Conservation (phyloP, 2,329 filamentous ascomycete species). For the Metarhizium anisopliae region DNA sequence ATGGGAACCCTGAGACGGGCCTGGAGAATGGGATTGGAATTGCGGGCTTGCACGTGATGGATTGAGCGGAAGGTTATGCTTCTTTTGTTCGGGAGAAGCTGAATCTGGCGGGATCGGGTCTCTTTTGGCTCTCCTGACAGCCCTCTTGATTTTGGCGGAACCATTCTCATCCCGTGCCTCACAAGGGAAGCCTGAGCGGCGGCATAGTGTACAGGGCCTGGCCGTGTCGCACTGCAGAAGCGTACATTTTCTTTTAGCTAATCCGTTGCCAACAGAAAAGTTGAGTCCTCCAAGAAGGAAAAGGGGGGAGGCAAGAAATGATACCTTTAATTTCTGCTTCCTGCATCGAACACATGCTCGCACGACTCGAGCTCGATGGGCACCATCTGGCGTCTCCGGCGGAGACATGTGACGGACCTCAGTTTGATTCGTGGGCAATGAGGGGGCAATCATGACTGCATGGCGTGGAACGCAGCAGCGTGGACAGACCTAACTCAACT, state of each 20-base stretch:
- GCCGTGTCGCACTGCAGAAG: constrained; percentile 1
- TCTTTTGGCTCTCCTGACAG: background rate
- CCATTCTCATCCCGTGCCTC: constrained; percentile 1
- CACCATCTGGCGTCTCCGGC: background rate
- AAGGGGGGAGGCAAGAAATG: background rate
- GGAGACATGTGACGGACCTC: background rate
- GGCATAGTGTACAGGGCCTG: constrained; percentile 3
- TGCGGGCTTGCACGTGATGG: background rate
- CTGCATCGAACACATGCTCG: constrained; percentile 4
- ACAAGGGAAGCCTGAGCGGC: constrained; percentile 2
- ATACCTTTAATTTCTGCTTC: constrained; percentile 4
- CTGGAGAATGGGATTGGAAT: background rate
- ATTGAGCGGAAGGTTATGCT: background rate
- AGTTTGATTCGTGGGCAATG: background rate
- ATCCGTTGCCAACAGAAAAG: background rate
- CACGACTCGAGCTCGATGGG: background rate
- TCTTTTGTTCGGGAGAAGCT: background rate
- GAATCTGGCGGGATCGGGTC: background rate
- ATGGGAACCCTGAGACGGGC: background rate
- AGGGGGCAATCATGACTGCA: background rate
- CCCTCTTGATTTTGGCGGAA: background rate
- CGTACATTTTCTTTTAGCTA: background rate
- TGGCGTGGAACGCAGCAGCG: background rate
- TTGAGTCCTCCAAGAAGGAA: background rate
- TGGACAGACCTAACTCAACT: background rate